Conservation (phyloP, 352 stramenopile species). For the Phytophthora ramorum region DNA sequence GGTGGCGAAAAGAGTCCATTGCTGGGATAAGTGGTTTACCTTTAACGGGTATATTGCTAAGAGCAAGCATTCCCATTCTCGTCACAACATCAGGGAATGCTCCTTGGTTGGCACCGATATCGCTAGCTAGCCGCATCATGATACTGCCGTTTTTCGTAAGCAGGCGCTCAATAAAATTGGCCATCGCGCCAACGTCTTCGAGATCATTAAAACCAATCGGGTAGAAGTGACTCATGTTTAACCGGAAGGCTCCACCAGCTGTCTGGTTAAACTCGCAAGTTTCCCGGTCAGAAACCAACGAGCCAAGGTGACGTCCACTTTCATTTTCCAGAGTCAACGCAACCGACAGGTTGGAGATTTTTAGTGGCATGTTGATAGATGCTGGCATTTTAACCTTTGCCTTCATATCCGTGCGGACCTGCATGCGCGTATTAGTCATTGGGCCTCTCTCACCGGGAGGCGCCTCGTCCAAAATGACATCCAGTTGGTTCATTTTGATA, state of each 20-base stretch:
- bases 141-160: slow-evolving; percentile 67
- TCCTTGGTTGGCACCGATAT: slow-evolving; percentile 43
- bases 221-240: slow-evolving; percentile 82
- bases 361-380: slow-evolving; percentile 71
- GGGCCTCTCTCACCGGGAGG: slow-evolving; percentile 17
- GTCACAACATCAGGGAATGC: slow-evolving; percentile 77
- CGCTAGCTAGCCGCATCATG: slow-evolving; percentile 62
- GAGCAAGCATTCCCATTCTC: slow-evolving; percentile 73
- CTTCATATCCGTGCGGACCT: slow-evolving; percentile 69
- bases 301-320: slow-evolving; percentile 42
- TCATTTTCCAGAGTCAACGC: slow-evolving; percentile 60
- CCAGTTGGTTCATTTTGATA: slow-evolving; percentile 74
- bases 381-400: slow-evolving; percentile 77
- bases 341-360: slow-evolving; percentile 73
- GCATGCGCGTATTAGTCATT: slow-evolving; percentile 74
- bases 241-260: slow-evolving; percentile 57
- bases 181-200: slow-evolving; percentile 55
- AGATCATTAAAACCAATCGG: slow-evolving; percentile 54
- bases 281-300: slow-evolving; percentile 61
- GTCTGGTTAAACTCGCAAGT: slow-evolving; percentile 70
- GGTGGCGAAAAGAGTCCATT: slow-evolving; percentile 77
- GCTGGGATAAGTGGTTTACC: slow-evolving; percentile 58
- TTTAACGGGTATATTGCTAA: slow-evolving; percentile 67
- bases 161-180: slow-evolving; percentile 60
- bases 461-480: slow-evolving; percentile 61